phyloP scores from a whole-genome alignment of 352 stramenopile genomes.

The Phytopythium sindhum region DNA sequence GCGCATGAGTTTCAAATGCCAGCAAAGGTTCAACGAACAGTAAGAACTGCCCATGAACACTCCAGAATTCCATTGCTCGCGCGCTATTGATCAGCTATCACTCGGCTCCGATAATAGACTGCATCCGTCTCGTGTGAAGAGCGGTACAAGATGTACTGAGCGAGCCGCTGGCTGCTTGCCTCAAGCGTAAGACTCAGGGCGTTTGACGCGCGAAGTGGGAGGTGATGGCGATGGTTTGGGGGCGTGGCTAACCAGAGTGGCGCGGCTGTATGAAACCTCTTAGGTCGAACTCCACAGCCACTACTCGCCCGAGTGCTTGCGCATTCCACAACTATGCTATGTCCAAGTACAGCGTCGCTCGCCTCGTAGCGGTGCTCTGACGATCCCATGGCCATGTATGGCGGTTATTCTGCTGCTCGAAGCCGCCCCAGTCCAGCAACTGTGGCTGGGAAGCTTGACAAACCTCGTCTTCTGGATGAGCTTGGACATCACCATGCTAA shows the following conservation, averaged over 20 bases:
- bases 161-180: too few relatives aligned
- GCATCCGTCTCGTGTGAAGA: too few relatives aligned
- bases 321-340: constrained; percentile 4
- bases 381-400: constrained; percentile 17
- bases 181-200: too few relatives aligned
- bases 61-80: too few relatives aligned
- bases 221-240: background rate
- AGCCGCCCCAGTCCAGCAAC: constrained; percentile 12
- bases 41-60: too few relatives aligned
- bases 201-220: background rate
- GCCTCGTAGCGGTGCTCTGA: constrained; percentile 7
- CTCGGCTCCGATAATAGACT: too few relatives aligned
- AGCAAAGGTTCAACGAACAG: too few relatives aligned
- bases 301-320: constrained; percentile 16
- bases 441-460: constrained; percentile 4
- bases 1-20: too few relatives aligned
- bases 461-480: constrained; percentile 16
- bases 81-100: too few relatives aligned
- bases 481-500: background rate
- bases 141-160: too few relatives aligned
- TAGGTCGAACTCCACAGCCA: constrained; percentile 6
- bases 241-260: background rate
- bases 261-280: background rate
- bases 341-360: background rate
- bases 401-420: constrained; percentile 17